Evolutionary conservation across 2,329 filamentous ascomycete genomes (phyloP), one percentile per base, ranked within the genome.

Genomic region (Trichoderma oligosporum): DNA sequence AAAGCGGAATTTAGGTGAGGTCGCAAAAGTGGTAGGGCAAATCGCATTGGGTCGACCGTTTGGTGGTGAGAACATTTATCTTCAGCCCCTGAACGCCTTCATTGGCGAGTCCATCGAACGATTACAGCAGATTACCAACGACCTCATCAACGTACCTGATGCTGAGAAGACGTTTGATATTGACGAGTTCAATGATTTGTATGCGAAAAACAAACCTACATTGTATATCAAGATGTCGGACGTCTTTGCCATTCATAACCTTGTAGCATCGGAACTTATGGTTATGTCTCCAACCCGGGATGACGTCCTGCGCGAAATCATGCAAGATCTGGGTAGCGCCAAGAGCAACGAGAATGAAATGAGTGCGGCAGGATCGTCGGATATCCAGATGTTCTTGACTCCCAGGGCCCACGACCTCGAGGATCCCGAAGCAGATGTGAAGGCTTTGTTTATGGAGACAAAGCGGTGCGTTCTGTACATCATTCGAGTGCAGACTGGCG

Each of bases 201-300:
- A 97, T 69, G 89, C 93, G 57, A 92, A 95, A 71, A 94, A 91
- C 62, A 96, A 96, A 73, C 94, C 94, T 6, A 97, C 93, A 0
- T 80, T 99, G n/a, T 99, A 97, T 76, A 96, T 99, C 78, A 99
- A 99, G 76, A 93, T 99, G 83, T 84, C 89, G 14, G 94, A 99
- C 70, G 92, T 99, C 57, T 97, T 99, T 71, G 89, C 93, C 47
- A 93, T 99, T 59, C 95, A 99, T 74, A 91, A 87, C 62, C 81
- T 97, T 20, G 82, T 97, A 55, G 86, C 90, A 3, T 80, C 86
- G 22, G 91, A 97, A 65, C 82, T 97, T 47, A 77, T 85, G 4
- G 79, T 79, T 57, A 85, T 97, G 60, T 95, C 90, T 65, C 87
- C 89, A 1, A 82, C 78, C 60, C 84, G 89, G 31, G 93, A 97